phyloP scores from a whole-genome alignment of 192 early-diverging fungal species.

The Piromyces sp. region DNA sequence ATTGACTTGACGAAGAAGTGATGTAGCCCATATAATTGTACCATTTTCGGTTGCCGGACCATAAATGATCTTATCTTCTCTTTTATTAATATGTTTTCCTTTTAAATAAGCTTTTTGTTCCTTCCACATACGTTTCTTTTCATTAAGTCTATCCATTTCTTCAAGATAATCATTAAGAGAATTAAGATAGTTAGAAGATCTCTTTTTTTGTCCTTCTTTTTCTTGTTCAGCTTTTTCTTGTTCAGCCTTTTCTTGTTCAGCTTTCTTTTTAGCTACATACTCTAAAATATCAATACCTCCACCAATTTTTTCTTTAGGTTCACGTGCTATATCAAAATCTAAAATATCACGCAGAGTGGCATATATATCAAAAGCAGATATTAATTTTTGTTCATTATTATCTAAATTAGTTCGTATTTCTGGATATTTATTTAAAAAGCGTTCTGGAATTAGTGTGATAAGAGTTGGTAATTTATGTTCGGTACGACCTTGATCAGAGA shows the following conservation, averaged over 20 bases:
- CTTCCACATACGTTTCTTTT: too few relatives aligned
- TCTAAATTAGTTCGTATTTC: neutral
- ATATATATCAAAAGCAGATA: neutral
- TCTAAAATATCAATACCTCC: neutral
- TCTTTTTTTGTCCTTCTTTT: neutral
- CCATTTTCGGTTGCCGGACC: neutral
- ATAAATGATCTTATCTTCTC: neutral
- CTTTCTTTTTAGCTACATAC: too few relatives aligned
- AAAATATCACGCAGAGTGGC: neutral
- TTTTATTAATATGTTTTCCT: neutral
- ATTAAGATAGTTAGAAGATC: neutral
- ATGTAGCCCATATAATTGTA: neutral
- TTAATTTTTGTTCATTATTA: neutral
- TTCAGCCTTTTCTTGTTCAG: too few relatives aligned
- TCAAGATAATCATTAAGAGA: neutral
- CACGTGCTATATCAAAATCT: neutral
- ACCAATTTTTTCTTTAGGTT: neutral
- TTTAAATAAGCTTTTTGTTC: too few relatives aligned
- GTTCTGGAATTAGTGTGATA: slow-evolving; percentile 12
- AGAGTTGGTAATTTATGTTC: slow-evolving; percentile 23
- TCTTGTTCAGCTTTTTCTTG: too few relatives aligned
- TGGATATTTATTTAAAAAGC: neutral
- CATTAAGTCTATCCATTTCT: neutral
- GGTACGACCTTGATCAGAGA: slow-evolving; percentile 12
- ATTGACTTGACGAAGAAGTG: neutral